Evolutionary conservation across 1,284 basidiomycete species (phyloP).

Genomic region (Ustanciosporium gigantosporum): DNA sequence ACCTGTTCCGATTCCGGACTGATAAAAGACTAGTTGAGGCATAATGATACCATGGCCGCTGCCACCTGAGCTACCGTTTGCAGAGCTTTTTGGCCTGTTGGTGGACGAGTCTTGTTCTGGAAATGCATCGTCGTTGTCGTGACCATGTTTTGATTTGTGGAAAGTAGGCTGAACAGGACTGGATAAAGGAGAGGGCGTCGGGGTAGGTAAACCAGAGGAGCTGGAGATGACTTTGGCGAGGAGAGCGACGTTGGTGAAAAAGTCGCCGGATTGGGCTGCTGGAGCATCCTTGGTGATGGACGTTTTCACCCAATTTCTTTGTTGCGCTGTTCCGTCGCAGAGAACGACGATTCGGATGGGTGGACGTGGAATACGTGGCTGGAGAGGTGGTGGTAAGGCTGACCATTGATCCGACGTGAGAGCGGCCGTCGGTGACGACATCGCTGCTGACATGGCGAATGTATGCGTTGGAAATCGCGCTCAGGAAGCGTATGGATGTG

Average conservation of each 20-base stretch:
- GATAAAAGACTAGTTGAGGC: slow-evolving; percentile 43
- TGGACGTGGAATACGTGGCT: slow-evolving; percentile 16
- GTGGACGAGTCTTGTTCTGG: neutral
- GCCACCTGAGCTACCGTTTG: neutral
- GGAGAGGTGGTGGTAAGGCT: slow-evolving; percentile 8
- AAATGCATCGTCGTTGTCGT: too few relatives aligned
- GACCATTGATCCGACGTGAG: too few relatives aligned
- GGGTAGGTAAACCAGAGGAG: slow-evolving; percentile 4
- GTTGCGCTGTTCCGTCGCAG: slow-evolving; percentile 45
- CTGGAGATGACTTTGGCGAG: slow-evolving; percentile 34
- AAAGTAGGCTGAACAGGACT: too few relatives aligned
- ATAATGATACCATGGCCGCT: neutral
- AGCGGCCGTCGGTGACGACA: too few relatives aligned
- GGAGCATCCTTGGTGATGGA: slow-evolving; percentile 1
- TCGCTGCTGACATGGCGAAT: too few relatives aligned
- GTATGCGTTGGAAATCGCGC: too few relatives aligned
- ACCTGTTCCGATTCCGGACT: slow-evolving; percentile 39
- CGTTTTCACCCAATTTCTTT: slow-evolving; percentile 34
- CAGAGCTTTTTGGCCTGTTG: neutral
- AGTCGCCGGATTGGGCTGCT: slow-evolving; percentile 18
- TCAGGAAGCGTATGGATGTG: too few relatives aligned
- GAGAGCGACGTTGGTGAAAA: slow-evolving; percentile 46
- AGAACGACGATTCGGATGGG: slow-evolving; percentile 40
- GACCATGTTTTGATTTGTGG: too few relatives aligned
- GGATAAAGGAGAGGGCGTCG: neutral